Conservation (phyloP, 805 yeast species). For the Spathaspora boniae region DNA sequence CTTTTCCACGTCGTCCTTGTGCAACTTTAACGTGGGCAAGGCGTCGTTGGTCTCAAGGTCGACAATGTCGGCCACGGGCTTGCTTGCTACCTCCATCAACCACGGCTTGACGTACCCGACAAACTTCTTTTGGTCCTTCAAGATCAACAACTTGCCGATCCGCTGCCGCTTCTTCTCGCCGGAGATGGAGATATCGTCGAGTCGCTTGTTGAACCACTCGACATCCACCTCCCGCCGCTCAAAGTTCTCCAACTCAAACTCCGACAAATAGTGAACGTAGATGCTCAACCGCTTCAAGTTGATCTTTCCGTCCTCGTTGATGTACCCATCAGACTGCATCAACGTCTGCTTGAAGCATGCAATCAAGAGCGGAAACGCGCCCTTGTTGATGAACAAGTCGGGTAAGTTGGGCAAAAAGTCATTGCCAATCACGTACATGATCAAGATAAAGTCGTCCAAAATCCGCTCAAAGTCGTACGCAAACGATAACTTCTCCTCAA, state of each 20-base stretch:
- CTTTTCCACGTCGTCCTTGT: slow-evolving; percentile 42
- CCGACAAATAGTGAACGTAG: slow-evolving; percentile 74
- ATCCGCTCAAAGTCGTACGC: slow-evolving; percentile 82
- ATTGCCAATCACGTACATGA: slow-evolving; percentile 93
- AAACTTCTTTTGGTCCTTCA: slow-evolving; percentile 72
- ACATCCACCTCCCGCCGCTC: slow-evolving; percentile 81
- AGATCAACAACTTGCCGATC: slow-evolving; percentile 58
- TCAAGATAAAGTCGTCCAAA: slow-evolving; percentile 87
- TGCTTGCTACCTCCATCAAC: slow-evolving; percentile 35
- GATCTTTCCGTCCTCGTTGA: slow-evolving; percentile 79
- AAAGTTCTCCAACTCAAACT: slow-evolving; percentile 81
- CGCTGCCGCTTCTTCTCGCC: slow-evolving; percentile 69
- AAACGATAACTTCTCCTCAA: slow-evolving; percentile 61
- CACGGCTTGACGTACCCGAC: slow-evolving; percentile 56
- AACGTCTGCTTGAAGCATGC: slow-evolving; percentile 84
- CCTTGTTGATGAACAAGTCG: slow-evolving; percentile 86
- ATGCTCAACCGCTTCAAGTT: slow-evolving; percentile 66
- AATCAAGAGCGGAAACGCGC: slow-evolving; percentile 91
- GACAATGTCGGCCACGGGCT: slow-evolving; percentile 31
- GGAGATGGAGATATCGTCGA: slow-evolving; percentile 70
- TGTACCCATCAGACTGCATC: slow-evolving; percentile 72
- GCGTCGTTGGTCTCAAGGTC: slow-evolving; percentile 27
- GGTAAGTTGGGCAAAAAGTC: slow-evolving; percentile 98
- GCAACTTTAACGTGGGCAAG: slow-evolving; percentile 34
- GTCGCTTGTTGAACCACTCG: slow-evolving; percentile 85